phyloP scores from a whole-genome alignment of 1,284 basidiomycete genomes.

The Phellopilus nigrolimitatus region DNA sequence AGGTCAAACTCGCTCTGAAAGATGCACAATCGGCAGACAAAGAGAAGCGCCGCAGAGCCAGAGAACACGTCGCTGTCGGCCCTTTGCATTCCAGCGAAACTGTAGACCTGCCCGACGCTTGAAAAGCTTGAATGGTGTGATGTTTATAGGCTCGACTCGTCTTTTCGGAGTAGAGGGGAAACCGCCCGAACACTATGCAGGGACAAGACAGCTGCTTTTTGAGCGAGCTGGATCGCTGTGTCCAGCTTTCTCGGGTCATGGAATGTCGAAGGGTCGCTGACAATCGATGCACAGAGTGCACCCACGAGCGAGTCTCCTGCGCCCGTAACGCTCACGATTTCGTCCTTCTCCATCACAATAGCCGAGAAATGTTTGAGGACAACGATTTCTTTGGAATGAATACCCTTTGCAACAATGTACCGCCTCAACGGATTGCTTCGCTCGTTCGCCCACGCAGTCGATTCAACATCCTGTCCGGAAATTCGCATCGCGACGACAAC shows the following conservation, averaged over 20 bases:
- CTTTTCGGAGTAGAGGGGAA: constrained; percentile 46
- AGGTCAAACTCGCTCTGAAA: constrained; percentile 36
- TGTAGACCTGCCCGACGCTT: background rate
- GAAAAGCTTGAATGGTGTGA: background rate
- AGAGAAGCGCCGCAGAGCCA: constrained; percentile 43
- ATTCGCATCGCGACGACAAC: constrained; percentile 60
- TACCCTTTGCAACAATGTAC: constrained; percentile 48
- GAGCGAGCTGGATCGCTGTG: constrained; percentile 45
- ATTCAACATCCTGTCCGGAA: constrained; percentile 34
- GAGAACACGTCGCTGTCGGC: constrained; percentile 58
- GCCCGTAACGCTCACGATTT: constrained; percentile 76
- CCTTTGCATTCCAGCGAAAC: constrained; percentile 31
- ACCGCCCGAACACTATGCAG: constrained; percentile 60
- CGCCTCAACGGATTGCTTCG: constrained; percentile 43
- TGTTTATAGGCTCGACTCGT: background rate
- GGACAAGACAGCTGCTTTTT: constrained; percentile 61
- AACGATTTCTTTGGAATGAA: constrained; percentile 40
- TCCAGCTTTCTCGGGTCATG: constrained; percentile 40
- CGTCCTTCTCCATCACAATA: constrained; percentile 36
- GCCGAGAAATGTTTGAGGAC: constrained; percentile 73
- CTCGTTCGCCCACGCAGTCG: constrained; percentile 44
- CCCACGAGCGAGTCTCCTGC: constrained; percentile 90
- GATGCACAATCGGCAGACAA: constrained; percentile 35
- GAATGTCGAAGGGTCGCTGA: constrained; percentile 41
- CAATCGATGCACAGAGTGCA: constrained; percentile 56